Percentiles rank a stretch among this genome's conserved stretches.
Conservation (phyloP, 2,329 filamentous ascomycete genomes). For the Leptographium galeiforme region DNA sequence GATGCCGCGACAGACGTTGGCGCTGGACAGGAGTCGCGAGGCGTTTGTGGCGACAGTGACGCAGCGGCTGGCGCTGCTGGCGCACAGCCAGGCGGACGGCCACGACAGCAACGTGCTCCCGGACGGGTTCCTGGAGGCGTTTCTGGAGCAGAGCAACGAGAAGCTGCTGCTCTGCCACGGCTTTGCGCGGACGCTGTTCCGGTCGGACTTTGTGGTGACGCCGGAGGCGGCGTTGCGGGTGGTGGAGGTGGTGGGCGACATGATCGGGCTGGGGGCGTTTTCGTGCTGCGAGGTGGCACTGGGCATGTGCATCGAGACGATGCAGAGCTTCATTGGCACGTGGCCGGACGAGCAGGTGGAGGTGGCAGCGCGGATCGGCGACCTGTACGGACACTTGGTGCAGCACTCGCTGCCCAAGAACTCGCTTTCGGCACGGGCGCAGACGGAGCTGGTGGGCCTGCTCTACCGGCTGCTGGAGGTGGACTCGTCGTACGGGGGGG, state of each 20-base stretch:
- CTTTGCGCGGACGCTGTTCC: conserved; percentile 38
- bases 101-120: conserved; percentile 37
- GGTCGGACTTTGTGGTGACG: conserved; percentile 37
- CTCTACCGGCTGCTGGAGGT: conserved; percentile 56
- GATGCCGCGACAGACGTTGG: conserved; percentile 32
- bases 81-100: conserved; percentile 26
- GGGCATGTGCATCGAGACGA: conserved; percentile 51
- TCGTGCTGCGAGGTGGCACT: conserved; percentile 64
- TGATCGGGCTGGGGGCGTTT: conserved; percentile 45
- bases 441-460: conserved; percentile 53
- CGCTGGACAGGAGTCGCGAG: conserved; percentile 26
- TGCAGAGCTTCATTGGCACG: conserved; percentile 47
- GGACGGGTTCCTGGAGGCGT: conserved; percentile 31
- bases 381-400: conserved; percentile 70
- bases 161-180: conserved; percentile 38
- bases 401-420: conserved; percentile 52
- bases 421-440: conserved; percentile 54
- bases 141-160: conserved; percentile 36
- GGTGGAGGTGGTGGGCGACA: conserved; percentile 34
- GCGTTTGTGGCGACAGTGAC: conserved; percentile 36
- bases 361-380: conserved; percentile 52
- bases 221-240: conserved; percentile 32
- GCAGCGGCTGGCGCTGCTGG: conserved; percentile 31
- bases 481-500: conserved; percentile 52
- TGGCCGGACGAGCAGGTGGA: conserved; percentile 50